Evolutionary conservation across 2,329 filamentous ascomycete species (phyloP), one percentile per base, ranked within the genome.

Genomic region (Colletotrichum horii): DNA sequence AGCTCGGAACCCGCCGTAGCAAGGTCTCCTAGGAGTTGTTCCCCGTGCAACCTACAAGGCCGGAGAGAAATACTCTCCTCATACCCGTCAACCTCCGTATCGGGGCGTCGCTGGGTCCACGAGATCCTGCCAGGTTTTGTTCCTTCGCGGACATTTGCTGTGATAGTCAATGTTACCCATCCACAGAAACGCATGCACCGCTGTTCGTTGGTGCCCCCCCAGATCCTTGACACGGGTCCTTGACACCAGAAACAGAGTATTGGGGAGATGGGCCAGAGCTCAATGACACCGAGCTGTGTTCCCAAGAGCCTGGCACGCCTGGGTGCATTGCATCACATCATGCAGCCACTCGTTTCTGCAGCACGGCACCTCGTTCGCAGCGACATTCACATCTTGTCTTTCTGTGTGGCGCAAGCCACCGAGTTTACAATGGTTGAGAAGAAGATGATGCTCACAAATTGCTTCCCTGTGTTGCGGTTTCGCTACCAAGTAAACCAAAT

Each of bases 101-200:
- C 22, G 43, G 34, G 30, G 24, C 26, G 22, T 34, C 56, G 30
- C 16, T 36, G 56, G 19, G 30, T 38, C 65, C 22, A 32, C 11
- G 30, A 28, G 65, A 66, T 43, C 11, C 22, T 32, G 22, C 8
- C 22, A 32, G 28, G 34, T 32, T 19, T 19, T 22, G 24, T 55
- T 65, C 66, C 58, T 74, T 62, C 71, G 60, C 43, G 34, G 67
- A 43, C 48, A 70, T 64, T 55, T 74, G 30, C 32, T 61, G 38
- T 43, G 38, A 55, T 66, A 48, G n/a, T 26, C 32, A 26, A 52
- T 71, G 48, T 26, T 36, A 69, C 70, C 70, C 65, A 67, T 30
- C 65, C 65, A 56, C 48, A 55, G 43, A 32, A 67, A 11, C 48
- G 43, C 38, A 34, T 26, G 30, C 65, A 67, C 30, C 15, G 26